A percentile compares a stretch with the other conserved stretches of the same genome.
phyloP scores from a whole-genome alignment of 2,329 filamentous ascomycete species.

The Arthrobotrys megalospora region DNA sequence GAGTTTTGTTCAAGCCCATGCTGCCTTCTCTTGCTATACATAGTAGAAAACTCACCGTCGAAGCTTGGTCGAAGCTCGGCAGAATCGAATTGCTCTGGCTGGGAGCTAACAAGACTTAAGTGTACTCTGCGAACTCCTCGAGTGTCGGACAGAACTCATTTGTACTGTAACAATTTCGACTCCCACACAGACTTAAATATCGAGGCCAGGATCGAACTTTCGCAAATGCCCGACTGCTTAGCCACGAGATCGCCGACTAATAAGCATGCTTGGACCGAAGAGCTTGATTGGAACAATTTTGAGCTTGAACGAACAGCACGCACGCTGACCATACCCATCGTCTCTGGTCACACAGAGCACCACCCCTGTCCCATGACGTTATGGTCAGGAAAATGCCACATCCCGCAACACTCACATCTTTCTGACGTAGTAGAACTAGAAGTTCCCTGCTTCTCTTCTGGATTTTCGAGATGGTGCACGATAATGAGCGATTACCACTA shows the following conservation, averaged over 20 bases:
- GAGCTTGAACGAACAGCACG: no score
- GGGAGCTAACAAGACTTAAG: no score
- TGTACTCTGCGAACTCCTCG: no score
- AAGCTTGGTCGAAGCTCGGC: background rate
- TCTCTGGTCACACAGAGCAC: background rate
- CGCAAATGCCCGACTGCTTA: background rate
- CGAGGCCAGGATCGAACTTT: no score
- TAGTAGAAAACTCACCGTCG: background rate
- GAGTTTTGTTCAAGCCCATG: background rate
- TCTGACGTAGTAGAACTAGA: slow-evolving; percentile 30
- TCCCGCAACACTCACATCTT: slow-evolving; percentile 14
- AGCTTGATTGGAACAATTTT: background rate
- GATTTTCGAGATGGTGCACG: background rate
- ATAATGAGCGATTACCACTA: slow-evolving; percentile 11
- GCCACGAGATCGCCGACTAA: background rate
- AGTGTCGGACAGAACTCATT: no score
- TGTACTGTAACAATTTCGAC: no score
- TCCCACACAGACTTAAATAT: no score
- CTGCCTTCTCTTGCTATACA: background rate
- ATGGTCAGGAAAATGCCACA: slow-evolving; percentile 9
- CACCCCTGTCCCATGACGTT: slow-evolving; percentile 30
- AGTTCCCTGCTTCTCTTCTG: background rate
- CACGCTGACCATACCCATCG: no score
- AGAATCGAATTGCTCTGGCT: background rate
- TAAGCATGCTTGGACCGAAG: background rate